A percentile compares a stretch with the other conserved stretches of the same genome.
Evolutionary conservation across 805 yeast genomes (phyloP).

Genomic region (Barnettozyma siamensis): DNA sequence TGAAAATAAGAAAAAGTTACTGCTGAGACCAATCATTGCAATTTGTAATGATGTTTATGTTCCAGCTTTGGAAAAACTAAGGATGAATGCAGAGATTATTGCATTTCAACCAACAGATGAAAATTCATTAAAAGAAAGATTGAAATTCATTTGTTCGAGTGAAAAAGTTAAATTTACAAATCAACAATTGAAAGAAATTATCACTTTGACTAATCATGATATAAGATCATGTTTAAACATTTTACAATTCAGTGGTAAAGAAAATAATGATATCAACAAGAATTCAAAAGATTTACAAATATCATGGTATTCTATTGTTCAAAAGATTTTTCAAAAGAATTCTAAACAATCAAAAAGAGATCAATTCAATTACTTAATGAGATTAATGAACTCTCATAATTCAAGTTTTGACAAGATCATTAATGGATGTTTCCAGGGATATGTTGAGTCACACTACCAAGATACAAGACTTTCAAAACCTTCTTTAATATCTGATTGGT

Average conservation of each 20-base stretch:
- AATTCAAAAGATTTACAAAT: conserved; percentile 52
- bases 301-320: conserved; percentile 64
- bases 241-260: conserved; percentile 52
- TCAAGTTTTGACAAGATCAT: conserved; percentile 58
- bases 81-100: conserved; percentile 69
- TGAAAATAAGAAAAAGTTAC: conserved; percentile 34
- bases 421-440: conserved; percentile 65
- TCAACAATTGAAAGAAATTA: conserved; percentile 55
- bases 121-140: conserved; percentile 39
- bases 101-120: conserved; percentile 55
- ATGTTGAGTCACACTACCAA: conserved; percentile 54
- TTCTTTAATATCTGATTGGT: conserved; percentile 65
- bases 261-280: conserved; percentile 17
- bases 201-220: conserved; percentile 73
- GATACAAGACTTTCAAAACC: conserved; percentile 63
- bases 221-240: conserved; percentile 79
- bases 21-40: conserved; percentile 83
- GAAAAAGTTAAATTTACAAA: conserved; percentile 50
- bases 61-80: conserved; percentile 64
- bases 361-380: conserved; percentile 43
- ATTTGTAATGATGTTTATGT: conserved; percentile 86
- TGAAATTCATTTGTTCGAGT: conserved; percentile 43
- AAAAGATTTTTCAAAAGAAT: conserved; percentile 51
- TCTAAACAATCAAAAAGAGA: conserved; percentile 39
- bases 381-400: conserved; percentile 37